These are phyloP conservation scores for Starmerella ratchasimensis DNA, from an alignment of 805 yeast genomes.

Conservation along the genomic window DNA sequence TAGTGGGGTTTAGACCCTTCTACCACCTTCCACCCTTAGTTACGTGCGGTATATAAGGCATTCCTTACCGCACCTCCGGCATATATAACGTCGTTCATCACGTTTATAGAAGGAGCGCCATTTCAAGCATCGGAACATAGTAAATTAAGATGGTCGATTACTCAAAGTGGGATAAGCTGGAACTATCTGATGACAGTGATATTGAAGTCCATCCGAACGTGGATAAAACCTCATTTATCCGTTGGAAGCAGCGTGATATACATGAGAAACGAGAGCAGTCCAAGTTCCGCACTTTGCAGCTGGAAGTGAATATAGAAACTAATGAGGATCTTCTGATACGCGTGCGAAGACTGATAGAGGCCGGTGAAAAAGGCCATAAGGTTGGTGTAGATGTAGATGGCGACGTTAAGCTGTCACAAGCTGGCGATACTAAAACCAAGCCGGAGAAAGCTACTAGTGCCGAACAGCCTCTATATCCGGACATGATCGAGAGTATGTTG, in stretches of 20 bases:
- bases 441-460: slow-evolving; percentile 22
- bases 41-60: too few relatives aligned
- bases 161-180: slow-evolving; percentile 95
- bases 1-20: too few relatives aligned
- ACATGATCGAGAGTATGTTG: slow-evolving; percentile 83
- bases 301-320: slow-evolving; percentile 69
- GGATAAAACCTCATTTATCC: slow-evolving; percentile 79
- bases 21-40: too few relatives aligned
- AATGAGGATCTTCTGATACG: slow-evolving; percentile 60
- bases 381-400: slow-evolving; percentile 19
- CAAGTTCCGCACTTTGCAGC: slow-evolving; percentile 59
- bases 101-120: too few relatives aligned
- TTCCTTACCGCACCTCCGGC: too few relatives aligned
- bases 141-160: slow-evolving; percentile 72
- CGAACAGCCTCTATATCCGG: slow-evolving; percentile 49
- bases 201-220: slow-evolving; percentile 97
- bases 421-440: slow-evolving; percentile 21
- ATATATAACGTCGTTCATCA: too few relatives aligned
- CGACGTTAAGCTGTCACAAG: slow-evolving; percentile 21
- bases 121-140: too few relatives aligned
- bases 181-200: slow-evolving; percentile 91
- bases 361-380: slow-evolving; percentile 27
- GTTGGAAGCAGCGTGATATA: slow-evolving; percentile 94
- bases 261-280: slow-evolving; percentile 82
- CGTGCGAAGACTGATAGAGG: slow-evolving; percentile 46